phyloP scores from a whole-genome alignment of 1,284 basidiomycete genomes.

The Athelia psychrophila region DNA sequence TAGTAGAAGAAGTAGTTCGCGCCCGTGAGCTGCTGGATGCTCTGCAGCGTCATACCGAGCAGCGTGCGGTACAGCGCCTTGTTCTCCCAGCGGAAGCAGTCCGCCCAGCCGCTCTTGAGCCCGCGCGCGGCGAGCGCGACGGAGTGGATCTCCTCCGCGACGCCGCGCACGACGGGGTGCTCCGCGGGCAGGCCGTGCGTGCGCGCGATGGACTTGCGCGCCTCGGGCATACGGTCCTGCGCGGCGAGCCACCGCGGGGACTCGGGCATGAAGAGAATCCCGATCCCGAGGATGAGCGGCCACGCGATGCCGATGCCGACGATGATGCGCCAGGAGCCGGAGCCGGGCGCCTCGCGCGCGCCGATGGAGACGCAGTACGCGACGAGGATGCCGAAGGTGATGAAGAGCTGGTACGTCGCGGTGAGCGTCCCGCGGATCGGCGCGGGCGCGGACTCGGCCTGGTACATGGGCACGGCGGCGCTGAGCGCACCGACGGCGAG shows the following conservation, averaged over 20 bases:
- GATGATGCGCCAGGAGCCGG: constrained; percentile 65
- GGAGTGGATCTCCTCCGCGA: constrained; percentile 49
- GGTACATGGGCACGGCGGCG: constrained; percentile 79
- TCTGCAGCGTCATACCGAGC: constrained; percentile 67
- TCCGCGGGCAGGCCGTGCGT: constrained; percentile 49
- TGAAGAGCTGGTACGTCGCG: constrained; percentile 71
- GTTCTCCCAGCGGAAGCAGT: constrained; percentile 52
- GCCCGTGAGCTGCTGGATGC: constrained; percentile 76
- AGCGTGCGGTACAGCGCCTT: constrained; percentile 63
- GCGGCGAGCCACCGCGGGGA: constrained; percentile 69
- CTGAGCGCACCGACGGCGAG: constrained; percentile 71
- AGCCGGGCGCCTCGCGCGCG: constrained; percentile 42
- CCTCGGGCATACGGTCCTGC: constrained; percentile 49
- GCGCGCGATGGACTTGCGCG: constrained; percentile 48
- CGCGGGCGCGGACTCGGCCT: constrained; percentile 75
- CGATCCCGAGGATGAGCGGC: constrained; percentile 61
- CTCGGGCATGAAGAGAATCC: constrained; percentile 78
- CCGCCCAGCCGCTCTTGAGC: constrained; percentile 51
- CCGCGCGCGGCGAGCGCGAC: constrained; percentile 46
- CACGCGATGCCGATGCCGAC: constrained; percentile 73
- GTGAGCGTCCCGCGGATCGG: constrained; percentile 78
- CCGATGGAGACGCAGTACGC: constrained; percentile 68
- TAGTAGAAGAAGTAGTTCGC: constrained; percentile 73
- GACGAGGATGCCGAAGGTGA: constrained; percentile 75
- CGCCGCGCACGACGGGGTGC: constrained; percentile 43